Percentiles rank a stretch among this genome's conserved stretches.
phyloP scores from a whole-genome alignment of 2,329 filamentous ascomycete genomes.

The Venturia asperata region DNA sequence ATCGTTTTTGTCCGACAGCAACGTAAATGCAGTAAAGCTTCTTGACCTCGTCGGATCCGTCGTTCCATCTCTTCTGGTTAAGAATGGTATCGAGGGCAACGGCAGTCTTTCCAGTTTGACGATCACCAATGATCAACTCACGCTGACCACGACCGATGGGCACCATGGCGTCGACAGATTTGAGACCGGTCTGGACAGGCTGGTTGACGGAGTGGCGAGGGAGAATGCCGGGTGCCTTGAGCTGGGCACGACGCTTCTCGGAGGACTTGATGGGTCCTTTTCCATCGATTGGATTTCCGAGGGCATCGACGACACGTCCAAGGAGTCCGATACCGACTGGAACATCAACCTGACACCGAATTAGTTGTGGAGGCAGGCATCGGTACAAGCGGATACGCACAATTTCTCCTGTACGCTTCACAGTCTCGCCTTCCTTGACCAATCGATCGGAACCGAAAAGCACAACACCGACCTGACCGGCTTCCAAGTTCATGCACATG shows the following conservation, averaged over 20 bases:
- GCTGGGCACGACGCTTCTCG: slow-evolving; percentile 90
- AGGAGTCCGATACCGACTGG: slow-evolving; percentile 89
- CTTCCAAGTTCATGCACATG: slow-evolving; percentile 99
- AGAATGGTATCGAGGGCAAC: slow-evolving; percentile 96
- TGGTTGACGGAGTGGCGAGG: slow-evolving; percentile 95
- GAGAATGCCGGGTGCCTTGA: slow-evolving; percentile 98
- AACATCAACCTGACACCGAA: slow-evolving; percentile 69
- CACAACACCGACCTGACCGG: slow-evolving; percentile 99
- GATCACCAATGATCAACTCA: slow-evolving; percentile 99
- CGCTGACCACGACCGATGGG: slow-evolving; percentile 99
- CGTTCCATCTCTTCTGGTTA: slow-evolving; percentile 99
- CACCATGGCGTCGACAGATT: slow-evolving; percentile 99
- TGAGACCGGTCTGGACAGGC: slow-evolving; percentile 98
- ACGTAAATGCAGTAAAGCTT: slow-evolving; percentile 99
- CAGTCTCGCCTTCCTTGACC: slow-evolving; percentile 98
- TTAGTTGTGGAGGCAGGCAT: slow-evolving; percentile 24
- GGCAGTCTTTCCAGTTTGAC: slow-evolving; percentile 99
- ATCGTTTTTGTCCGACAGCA: slow-evolving; percentile 98
- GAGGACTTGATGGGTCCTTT: slow-evolving; percentile 94
- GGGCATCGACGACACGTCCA: slow-evolving; percentile 95
- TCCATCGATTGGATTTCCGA: slow-evolving; percentile 98
- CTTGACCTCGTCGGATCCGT: slow-evolving; percentile 76
- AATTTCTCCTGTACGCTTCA: slow-evolving; percentile 99
- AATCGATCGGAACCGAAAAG: slow-evolving; percentile 99
- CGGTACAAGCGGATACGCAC: slow-evolving; percentile 50